phyloP scores from a whole-genome alignment of 2,329 filamentous ascomycete genomes.

The Exserohilum turcica region DNA sequence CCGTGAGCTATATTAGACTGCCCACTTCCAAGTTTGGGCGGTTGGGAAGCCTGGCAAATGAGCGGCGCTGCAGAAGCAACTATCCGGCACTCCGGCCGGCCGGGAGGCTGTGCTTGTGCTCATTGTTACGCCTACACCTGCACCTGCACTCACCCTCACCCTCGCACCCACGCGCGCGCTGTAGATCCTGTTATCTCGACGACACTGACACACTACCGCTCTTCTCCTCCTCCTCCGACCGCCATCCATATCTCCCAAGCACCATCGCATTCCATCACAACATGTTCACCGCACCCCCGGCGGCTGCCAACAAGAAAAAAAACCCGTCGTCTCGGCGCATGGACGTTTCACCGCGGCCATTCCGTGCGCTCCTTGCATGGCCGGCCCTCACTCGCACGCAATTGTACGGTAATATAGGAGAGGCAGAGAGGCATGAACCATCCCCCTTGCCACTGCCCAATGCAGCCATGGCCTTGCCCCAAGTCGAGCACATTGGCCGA shows the following conservation, averaged over 20 bases:
- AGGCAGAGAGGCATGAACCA: not conserved
- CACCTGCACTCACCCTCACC: no score
- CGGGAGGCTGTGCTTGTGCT: slow-evolving; percentile 4
- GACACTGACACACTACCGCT: not conserved
- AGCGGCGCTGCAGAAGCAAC: slow-evolving; percentile 21
- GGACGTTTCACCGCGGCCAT: not conserved
- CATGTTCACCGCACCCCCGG: no score
- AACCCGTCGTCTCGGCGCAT: no score
- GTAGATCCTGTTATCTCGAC: slow-evolving; percentile 12
- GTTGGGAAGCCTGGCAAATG: slow-evolving; percentile 8
- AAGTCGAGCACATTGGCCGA: not conserved
- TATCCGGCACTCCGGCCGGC: slow-evolving; percentile 10
- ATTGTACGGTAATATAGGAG: no score
- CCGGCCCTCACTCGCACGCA: slow-evolving; percentile 1
- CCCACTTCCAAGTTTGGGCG: slow-evolving; percentile 25
- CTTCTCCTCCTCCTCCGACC: no score
- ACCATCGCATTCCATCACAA: no score
- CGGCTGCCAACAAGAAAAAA: no score
- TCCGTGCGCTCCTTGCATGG: not conserved
- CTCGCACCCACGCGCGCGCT: no score
- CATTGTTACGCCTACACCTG: slow-evolving; percentile 17
- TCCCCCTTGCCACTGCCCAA: not conserved
- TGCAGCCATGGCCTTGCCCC: not conserved
- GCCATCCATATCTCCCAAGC: no score
- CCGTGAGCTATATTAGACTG: slow-evolving; percentile 27